phyloP scores from a whole-genome alignment of 2,329 filamentous ascomycete species.

The Fusarium hainanense region DNA sequence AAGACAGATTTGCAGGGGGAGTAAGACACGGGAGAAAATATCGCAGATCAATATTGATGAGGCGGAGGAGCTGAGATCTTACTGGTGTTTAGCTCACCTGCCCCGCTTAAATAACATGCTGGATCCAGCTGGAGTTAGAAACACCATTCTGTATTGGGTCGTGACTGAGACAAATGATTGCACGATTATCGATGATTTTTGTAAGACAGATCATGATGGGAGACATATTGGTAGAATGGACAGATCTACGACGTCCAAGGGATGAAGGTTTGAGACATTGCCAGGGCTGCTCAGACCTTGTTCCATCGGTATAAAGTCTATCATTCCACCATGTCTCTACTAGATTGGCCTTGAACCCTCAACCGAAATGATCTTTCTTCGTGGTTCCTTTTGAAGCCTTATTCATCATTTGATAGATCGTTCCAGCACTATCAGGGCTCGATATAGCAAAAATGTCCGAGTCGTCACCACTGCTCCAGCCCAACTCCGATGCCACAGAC shows the following conservation, averaged over 20 bases:
- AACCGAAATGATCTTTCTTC: not conserved
- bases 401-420: too few species aligned
- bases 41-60: not conserved
- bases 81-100: fast-evolving
- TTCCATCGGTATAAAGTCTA: not conserved
- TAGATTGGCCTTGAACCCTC: fast-evolving
- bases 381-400: too few species aligned
- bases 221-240: fast-evolving
- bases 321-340: not conserved
- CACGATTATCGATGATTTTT: not conserved
- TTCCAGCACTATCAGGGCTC: too few species aligned
- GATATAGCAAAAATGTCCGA: not conserved
- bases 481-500: not conserved
- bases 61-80: fast-evolving
- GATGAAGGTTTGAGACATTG: not conserved
- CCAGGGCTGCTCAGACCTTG: not conserved
- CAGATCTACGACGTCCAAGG: not conserved
- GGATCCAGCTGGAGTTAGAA: not conserved
- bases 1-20: not conserved
- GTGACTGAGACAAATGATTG: not conserved
- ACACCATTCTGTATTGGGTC: not conserved
- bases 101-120: not conserved
- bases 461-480: not conserved
- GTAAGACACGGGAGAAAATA: not conserved
- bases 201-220: not conserved